Conservation (phyloP, 257 asterid genomes). For the Asclepias syriaca region DNA sequence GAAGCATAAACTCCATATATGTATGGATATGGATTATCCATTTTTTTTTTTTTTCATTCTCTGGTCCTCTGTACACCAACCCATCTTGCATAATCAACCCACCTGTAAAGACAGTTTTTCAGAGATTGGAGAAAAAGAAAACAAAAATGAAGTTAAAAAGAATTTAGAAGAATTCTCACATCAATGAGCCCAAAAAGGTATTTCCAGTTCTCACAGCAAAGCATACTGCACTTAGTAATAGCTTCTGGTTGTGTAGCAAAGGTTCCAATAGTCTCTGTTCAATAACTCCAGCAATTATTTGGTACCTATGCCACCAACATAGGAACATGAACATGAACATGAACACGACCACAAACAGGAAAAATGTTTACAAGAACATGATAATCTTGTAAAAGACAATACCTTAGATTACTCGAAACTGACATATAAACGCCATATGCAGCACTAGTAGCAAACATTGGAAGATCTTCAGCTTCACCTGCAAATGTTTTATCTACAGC, state of each 20-base stretch:
- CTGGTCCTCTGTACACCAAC: conserved; percentile 67
- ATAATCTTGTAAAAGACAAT: not conserved
- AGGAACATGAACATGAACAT: no score
- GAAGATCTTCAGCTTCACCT: conserved; percentile 86
- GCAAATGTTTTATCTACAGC: conserved; percentile 71
- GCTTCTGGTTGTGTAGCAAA: conserved; percentile 72
- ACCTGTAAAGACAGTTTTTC: conserved; percentile 39
- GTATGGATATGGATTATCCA: not conserved
- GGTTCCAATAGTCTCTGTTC: conserved; percentile 89
- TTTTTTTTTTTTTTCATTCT: conserved; percentile 28
- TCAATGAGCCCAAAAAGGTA: conserved; percentile 86
- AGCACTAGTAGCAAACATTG: conserved; percentile 64
- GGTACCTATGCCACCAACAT: conserved; percentile 50
- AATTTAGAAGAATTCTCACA: conserved; percentile 38
- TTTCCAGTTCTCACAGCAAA: conserved; percentile 90
- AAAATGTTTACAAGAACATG: no score
- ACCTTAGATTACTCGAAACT: conserved; percentile 95
- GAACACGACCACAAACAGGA: no score
- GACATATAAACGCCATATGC: conserved; percentile 95
- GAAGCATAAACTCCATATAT: not conserved
- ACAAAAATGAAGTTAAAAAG: conserved; percentile 1
- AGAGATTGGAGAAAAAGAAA: not conserved
- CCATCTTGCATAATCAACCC: conserved; percentile 98
- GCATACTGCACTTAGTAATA: conserved; percentile 69
- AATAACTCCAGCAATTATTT: conserved; percentile 80